A percentile compares a stretch with the other conserved stretches of the same genome.
phyloP scores from a whole-genome alignment of 129 eudicot genomes.

The Ambrosia trifida region DNA sequence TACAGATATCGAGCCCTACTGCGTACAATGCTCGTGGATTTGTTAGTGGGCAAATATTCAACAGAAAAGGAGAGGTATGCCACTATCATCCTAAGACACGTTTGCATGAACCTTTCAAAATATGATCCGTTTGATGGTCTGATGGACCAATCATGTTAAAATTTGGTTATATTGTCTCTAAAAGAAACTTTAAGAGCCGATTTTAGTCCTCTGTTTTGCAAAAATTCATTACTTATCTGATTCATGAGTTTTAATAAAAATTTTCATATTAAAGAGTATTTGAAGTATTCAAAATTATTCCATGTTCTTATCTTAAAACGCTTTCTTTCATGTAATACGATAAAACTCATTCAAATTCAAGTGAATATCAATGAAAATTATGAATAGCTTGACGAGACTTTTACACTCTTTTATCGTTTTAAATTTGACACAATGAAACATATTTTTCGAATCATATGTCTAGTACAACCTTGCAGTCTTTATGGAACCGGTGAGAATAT shows the following conservation, averaged over 20 bases:
- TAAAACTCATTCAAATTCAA: not conserved
- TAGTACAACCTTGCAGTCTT: not conserved
- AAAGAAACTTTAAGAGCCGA: no score
- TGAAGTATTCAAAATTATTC: not conserved
- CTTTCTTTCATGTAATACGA: not conserved
- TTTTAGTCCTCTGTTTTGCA: no score
- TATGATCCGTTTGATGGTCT: not conserved
- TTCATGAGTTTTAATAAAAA: not conserved
- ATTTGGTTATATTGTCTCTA: no score
- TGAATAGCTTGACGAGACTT: not conserved
- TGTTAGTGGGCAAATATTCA: conserved; percentile 76
- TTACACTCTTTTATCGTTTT: not conserved
- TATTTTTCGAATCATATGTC: not conserved
- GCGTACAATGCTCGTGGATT: conserved; percentile 83
- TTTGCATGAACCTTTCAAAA: not conserved
- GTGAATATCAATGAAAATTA: not conserved
- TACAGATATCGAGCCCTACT: conserved; percentile 73
- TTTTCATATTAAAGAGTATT: not conserved
- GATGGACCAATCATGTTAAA: not conserved
- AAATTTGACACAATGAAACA: not conserved
- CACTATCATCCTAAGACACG: not conserved
- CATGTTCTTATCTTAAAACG: not conserved
- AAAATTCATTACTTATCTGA: not conserved
- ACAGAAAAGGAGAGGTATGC: conserved; percentile 79
- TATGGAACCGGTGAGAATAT: not conserved